Conservation (phyloP, 768 basidiomycete genomes). For the Leccinum imitatum region DNA sequence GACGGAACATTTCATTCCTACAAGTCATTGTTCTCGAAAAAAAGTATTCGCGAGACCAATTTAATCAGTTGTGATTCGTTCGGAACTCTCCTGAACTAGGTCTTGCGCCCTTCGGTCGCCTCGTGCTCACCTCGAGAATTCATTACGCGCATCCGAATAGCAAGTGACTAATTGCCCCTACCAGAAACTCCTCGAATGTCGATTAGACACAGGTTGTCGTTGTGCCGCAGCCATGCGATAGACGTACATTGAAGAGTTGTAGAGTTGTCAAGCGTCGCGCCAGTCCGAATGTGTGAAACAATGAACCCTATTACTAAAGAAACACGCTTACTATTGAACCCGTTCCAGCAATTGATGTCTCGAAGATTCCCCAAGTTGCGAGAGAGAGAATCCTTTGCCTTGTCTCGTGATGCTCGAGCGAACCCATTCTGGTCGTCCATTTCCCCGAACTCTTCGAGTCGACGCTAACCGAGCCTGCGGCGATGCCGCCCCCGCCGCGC, state of each 20-base stretch:
- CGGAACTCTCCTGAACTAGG: not conserved
- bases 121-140: conserved; percentile 26
- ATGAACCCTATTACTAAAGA: not conserved
- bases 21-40: no score
- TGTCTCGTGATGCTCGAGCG: not conserved
- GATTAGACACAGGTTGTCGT: not conserved
- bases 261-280: not conserved
- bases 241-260: not conserved
- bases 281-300: not conserved
- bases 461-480: conserved; percentile 21
- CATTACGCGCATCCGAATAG: conserved; percentile 7
- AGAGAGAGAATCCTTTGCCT: not conserved
- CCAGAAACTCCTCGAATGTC: not conserved
- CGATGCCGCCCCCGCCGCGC: conserved; percentile 18
- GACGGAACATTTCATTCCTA: no score
- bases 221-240: not conserved
- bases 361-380: not conserved
- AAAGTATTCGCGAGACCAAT: not conserved
- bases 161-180: conserved; percentile 6
- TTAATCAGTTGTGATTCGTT: not conserved
- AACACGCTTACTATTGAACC: not conserved
- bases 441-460: conserved; percentile 12
- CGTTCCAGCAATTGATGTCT: not conserved
- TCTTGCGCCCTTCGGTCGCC: conserved; percentile 14
- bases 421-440: not conserved